phyloP scores from a whole-genome alignment of 371 early-diverging fungal genomes.

The Encephalitozoon hellem region DNA sequence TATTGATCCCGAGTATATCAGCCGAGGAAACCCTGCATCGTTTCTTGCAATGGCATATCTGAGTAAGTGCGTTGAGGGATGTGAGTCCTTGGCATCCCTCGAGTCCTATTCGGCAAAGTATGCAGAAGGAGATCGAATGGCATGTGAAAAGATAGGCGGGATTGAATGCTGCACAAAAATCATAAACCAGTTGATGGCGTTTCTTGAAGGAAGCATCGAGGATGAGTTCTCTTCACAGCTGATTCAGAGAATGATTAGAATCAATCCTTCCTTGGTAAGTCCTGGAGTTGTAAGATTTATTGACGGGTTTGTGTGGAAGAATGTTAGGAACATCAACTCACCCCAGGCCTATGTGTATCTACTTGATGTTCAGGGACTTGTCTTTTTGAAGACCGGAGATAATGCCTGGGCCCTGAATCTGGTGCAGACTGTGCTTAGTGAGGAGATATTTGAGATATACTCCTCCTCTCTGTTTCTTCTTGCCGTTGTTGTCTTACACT shows the following conservation, averaged over 20 bases:
- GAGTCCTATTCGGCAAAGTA: not conserved
- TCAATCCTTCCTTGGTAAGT: not conserved
- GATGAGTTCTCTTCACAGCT: conserved; percentile 31
- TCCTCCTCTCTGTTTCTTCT: not conserved
- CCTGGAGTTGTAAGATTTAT: not conserved
- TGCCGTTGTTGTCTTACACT: not conserved
- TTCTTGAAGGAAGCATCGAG: not conserved
- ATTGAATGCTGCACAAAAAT: not conserved
- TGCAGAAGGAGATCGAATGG: not conserved
- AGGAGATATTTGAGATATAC: conserved; percentile 31
- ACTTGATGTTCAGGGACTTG: conserved; percentile 16
- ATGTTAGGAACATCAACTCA: conserved; percentile 18
- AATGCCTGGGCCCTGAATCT: not conserved
- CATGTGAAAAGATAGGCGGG: not conserved
- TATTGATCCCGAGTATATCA: conserved; percentile 17
- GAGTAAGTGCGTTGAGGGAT: not conserved
- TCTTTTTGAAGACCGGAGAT: not conserved
- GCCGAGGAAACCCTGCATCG: not conserved
- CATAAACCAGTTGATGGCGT: conserved; percentile 2
- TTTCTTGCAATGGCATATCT: conserved; percentile 5
- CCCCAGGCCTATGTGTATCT: conserved; percentile 3
- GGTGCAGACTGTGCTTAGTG: not conserved
- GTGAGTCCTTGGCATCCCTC: not conserved
- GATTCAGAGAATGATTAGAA: conserved; percentile 12
- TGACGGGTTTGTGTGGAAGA: not conserved